These are phyloP conservation scores for Teratosphaeriaceae sp. DNA, from an alignment of 2,329 filamentous ascomycete species.

Conservation along the genomic window DNA sequence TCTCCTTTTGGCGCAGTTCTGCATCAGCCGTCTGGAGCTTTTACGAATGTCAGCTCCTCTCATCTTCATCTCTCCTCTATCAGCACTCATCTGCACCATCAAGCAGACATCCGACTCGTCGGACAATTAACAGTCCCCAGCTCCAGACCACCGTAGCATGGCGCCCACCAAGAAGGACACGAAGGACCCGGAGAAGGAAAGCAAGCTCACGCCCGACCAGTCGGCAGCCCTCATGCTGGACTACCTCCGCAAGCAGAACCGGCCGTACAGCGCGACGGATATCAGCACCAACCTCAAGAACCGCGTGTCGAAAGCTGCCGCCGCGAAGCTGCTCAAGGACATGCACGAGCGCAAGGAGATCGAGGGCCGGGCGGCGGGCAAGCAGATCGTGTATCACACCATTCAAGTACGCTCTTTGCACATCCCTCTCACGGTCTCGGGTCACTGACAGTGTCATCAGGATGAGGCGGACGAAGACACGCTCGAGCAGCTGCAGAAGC, in stretches of 20 bases:
- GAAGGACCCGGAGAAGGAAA: conserved; percentile 16
- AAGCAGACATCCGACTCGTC: background rate
- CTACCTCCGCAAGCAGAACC: conserved; percentile 27
- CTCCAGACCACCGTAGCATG: conserved; percentile 18
- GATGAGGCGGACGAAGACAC: conserved; percentile 43
- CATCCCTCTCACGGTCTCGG: too few relatives aligned
- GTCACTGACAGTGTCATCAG: conserved; percentile 30
- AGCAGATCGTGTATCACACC: conserved; percentile 56
- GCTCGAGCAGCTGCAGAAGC: conserved; percentile 42
- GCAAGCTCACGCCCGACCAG: conserved; percentile 25
- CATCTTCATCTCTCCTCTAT: background rate
- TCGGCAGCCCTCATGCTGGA: conserved; percentile 23
- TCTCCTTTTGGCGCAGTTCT: too few relatives aligned
- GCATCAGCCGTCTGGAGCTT: too few relatives aligned
- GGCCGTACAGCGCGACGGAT: conserved; percentile 30
- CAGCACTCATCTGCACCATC: background rate
- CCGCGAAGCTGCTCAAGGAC: conserved; percentile 56
- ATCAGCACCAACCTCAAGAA: conserved; percentile 31
- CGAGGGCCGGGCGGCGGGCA: conserved; percentile 51
- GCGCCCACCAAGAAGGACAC: conserved; percentile 26
- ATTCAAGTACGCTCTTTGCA: conserved; percentile 32
- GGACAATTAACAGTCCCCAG: too few relatives aligned
- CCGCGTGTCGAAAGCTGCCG: conserved; percentile 39
- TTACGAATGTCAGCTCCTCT: too few relatives aligned
- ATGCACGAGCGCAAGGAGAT: conserved; percentile 55